phyloP scores from a whole-genome alignment of 257 asterid genomes.

The Solanum bulbocastanum region DNA sequence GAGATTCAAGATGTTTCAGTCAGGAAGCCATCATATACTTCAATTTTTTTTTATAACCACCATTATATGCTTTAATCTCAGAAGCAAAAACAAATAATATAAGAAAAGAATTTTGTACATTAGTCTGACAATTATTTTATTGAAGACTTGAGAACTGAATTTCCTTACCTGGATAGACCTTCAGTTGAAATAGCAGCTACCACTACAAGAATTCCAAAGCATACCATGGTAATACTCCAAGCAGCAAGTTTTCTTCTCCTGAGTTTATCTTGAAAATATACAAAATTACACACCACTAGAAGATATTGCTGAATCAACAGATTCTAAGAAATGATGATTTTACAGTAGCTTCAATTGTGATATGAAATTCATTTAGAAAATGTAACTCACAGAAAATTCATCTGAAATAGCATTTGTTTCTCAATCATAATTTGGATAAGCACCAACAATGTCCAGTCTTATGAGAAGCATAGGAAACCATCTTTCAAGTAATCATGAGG shows the following conservation, averaged over 20 bases:
- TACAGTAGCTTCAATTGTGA: not conserved
- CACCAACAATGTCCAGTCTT: not conserved
- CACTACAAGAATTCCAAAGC: conserved; percentile 17
- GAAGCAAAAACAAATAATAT: not conserved
- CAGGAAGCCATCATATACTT: not conserved
- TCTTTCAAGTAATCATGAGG: not conserved
- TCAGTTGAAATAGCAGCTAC: conserved; percentile 22
- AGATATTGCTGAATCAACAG: not conserved
- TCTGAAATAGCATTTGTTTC: not conserved
- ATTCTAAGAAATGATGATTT: not conserved
- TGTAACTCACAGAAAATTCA: not conserved
- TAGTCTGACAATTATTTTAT: not conserved
- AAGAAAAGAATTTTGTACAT: not conserved
- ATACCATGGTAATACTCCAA: conserved; percentile 2
- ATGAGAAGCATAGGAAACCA: not conserved
- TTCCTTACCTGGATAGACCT: conserved; percentile 11
- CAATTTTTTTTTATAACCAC: not conserved
- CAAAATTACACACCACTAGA: not conserved
- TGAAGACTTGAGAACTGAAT: not conserved
- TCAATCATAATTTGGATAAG: not conserved
- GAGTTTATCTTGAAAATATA: not conserved
- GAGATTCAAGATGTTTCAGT: not conserved
- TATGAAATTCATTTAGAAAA: not conserved
- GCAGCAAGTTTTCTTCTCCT: not conserved
- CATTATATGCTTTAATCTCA: not conserved